phyloP scores from a whole-genome alignment of 208 protist species.

The Acanthamoeba royreba region DNA sequence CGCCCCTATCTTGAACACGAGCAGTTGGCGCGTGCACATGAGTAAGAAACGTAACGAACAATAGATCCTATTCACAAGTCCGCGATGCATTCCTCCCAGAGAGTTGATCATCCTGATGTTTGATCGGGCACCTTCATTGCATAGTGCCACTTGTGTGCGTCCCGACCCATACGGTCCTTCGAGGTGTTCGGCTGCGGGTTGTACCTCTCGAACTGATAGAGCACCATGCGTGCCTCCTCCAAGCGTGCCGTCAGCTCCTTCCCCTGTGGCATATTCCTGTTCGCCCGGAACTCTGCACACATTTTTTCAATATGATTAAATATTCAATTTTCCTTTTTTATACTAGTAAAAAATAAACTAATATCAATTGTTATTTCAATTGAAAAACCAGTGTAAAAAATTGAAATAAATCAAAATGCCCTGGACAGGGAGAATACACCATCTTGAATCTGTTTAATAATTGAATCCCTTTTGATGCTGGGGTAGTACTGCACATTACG shows the following conservation, averaged over 20 bases:
- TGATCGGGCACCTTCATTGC: not conserved
- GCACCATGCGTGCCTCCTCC: not conserved
- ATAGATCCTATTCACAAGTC: too few species aligned
- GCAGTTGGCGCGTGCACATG: too few species aligned
- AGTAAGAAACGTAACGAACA: too few species aligned
- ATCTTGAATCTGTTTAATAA: not conserved
- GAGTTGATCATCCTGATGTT: too few species aligned
- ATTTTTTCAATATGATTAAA: too few species aligned
- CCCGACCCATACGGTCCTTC: not conserved
- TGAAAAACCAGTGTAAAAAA: too few species aligned
- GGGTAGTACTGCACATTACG: not conserved
- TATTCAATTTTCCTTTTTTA: too few species aligned
- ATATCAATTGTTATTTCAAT: not conserved
- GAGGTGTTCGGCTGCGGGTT: too few species aligned
- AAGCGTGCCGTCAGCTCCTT: not conserved
- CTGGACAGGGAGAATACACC: too few species aligned
- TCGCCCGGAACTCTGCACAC: not conserved
- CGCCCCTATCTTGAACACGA: too few species aligned
- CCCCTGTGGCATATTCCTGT: not conserved
- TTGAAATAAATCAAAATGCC: too few species aligned
- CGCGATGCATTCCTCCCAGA: too few species aligned
- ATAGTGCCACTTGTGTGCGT: not conserved
- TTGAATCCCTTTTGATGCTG: not conserved
- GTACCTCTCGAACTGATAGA: not conserved
- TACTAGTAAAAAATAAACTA: not conserved